Evolutionary conservation across 768 basidiomycete genomes (phyloP).

Genomic region (Sarcodon sp.): DNA sequence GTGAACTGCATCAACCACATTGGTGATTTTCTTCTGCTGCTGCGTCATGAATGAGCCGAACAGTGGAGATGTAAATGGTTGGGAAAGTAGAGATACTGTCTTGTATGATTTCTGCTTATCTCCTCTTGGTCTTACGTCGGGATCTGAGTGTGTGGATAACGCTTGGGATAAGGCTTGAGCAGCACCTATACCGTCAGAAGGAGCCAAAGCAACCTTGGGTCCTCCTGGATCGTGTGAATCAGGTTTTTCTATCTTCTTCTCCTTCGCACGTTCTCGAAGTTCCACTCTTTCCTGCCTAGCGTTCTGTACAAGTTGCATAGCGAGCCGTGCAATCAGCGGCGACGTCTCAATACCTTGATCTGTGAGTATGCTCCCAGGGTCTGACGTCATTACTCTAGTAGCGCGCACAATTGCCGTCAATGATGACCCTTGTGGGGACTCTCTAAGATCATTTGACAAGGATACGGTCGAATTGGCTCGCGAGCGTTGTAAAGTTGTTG

Average conservation of each 20-base stretch:
- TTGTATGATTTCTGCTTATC: constrained; percentile 15
- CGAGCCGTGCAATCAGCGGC: constrained; percentile 46
- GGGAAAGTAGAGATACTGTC: constrained; percentile 17
- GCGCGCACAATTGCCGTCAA: constrained; percentile 71
- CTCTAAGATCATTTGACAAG: constrained; percentile 6
- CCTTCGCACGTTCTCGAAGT: constrained; percentile 35
- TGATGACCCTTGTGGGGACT: constrained; percentile 43
- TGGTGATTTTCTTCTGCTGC: constrained; percentile 29
- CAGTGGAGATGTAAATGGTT: constrained; percentile 36
- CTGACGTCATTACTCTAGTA: constrained; percentile 78
- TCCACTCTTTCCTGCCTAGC: constrained; percentile 51
- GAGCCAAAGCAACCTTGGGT: not conserved
- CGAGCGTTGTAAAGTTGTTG: not conserved
- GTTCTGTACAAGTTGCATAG: constrained; percentile 52
- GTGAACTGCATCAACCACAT: constrained; percentile 13
- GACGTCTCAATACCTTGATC: constrained; percentile 58
- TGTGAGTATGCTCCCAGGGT: constrained; percentile 59
- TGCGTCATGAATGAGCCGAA: constrained; percentile 48
- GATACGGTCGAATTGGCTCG: not conserved
- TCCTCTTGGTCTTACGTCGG: not conserved
- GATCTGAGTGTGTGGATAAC: constrained; percentile 18
- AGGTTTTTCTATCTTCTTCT: constrained; percentile 19
- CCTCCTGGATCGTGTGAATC: constrained; percentile 2
- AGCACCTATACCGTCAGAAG: constrained; percentile 23
- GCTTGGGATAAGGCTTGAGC: constrained; percentile 19